phyloP scores from a whole-genome alignment of 2,329 filamentous ascomycete species.

The Alternaria arborescens region DNA sequence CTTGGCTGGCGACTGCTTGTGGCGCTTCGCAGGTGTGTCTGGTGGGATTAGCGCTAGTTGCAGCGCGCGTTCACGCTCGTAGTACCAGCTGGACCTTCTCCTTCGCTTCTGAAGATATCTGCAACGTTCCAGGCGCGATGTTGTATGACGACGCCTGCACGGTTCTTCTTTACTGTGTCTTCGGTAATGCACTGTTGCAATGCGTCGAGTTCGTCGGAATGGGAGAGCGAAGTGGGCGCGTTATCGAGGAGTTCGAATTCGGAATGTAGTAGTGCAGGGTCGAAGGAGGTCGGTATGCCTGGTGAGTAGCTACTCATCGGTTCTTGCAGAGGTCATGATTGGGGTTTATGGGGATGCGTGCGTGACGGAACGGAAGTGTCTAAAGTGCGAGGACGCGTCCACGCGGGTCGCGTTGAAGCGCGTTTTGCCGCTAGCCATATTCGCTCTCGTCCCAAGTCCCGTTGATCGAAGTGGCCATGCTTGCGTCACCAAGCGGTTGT shows the following conservation, averaged over 20 bases:
- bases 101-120: conserved; percentile 61
- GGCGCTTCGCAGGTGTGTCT: conserved; percentile 47
- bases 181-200: conserved; percentile 55
- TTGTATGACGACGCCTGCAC: conserved; percentile 59
- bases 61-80: conserved; percentile 6
- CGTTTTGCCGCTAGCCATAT: conserved; percentile 26
- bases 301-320: conserved; percentile 42
- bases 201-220: conserved; percentile 60
- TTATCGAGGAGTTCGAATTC: conserved; percentile 45
- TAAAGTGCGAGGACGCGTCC: conserved; percentile 16
- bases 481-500: background rate
- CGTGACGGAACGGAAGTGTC: conserved; percentile 8
- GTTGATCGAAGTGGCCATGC: background rate
- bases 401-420: conserved; percentile 21
- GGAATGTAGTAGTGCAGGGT: conserved; percentile 60
- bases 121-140: conserved; percentile 59
- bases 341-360: background rate
- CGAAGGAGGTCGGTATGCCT: conserved; percentile 59
- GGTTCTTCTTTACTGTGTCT: conserved; percentile 53
- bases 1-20: conserved; percentile 17
- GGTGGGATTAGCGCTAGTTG: conserved; percentile 27
- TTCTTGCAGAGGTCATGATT: conserved; percentile 5
- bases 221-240: conserved; percentile 34
- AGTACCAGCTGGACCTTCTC: conserved; percentile 51
- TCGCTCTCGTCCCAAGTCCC: conserved; percentile 8